These are phyloP conservation scores for Elongisporangium prolatum DNA, from an alignment of 352 stramenopile genomes.

Conservation along the genomic window DNA sequence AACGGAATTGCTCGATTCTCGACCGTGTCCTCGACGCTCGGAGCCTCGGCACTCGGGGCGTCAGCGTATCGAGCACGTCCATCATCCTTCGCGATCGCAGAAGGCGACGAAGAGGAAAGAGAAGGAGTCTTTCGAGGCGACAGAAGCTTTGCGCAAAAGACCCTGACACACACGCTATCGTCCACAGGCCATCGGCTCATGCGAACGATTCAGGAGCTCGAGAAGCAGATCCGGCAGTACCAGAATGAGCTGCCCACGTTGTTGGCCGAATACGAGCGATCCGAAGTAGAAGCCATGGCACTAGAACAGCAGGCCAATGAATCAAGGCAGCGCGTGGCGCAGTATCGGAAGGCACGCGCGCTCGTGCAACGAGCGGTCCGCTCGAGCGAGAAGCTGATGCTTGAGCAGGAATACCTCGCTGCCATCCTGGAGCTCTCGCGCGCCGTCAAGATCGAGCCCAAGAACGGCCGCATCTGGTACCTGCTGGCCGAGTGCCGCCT, in stretches of 20 bases:
- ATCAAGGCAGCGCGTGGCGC: slow-evolving; percentile 30
- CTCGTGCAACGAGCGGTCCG: slow-evolving; percentile 40
- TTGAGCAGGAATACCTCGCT: slow-evolving; percentile 52
- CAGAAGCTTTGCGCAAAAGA: slow-evolving; percentile 9
- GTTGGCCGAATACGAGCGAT: slow-evolving; percentile 35
- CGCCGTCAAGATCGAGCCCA: slow-evolving; percentile 37
- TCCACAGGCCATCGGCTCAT: slow-evolving; percentile 31
- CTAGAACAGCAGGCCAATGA: slow-evolving; percentile 22
- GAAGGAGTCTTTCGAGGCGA: slow-evolving; percentile 3
- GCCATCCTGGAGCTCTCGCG: slow-evolving; percentile 55
- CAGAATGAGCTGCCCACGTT: slow-evolving; percentile 44
- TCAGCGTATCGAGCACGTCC: background rate
- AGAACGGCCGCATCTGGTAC: slow-evolving; percentile 46
- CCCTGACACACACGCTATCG: slow-evolving; percentile 28
- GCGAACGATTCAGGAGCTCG: slow-evolving; percentile 34
- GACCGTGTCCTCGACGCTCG: background rate
- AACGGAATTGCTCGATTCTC: background rate
- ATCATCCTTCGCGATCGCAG: background rate
- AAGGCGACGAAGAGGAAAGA: background rate
- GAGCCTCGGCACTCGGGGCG: background rate
- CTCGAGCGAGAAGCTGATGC: slow-evolving; percentile 27
- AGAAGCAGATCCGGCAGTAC: slow-evolving; percentile 35
- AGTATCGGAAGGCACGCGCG: slow-evolving; percentile 42
- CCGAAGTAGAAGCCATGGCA: slow-evolving; percentile 14
- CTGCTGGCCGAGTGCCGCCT: slow-evolving; percentile 53